Base-by-base conservation (phyloP, 352 stramenopile species). In the Phytophthora parvispora region DNA sequence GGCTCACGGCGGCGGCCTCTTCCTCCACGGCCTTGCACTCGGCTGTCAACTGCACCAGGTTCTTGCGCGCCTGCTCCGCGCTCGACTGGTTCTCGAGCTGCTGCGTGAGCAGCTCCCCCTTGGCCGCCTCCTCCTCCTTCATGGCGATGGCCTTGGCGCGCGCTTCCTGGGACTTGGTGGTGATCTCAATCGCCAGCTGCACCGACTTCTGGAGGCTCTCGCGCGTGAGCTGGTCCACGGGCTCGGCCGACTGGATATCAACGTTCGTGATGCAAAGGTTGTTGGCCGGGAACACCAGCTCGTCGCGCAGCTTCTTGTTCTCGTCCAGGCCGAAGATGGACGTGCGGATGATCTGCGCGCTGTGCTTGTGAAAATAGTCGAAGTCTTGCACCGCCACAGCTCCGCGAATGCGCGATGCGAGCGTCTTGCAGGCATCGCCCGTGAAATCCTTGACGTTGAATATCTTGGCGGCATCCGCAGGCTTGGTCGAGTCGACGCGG, bases 391-490 rank as follows among this genome's bases (percentile, higher is more conserved):
- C 77, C 0, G 87, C 85, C 2, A 95, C 87, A 7, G 87, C 87
- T 25, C 87, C 87, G 18, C 87, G 87, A 22, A 95, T 93, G 4
- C 87, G 84, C 8, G 85, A 93, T 5, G 85, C 87, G 6, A 95
- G 72, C 6, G 87, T 93, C 69, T 95, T 95, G 68, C 87, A 95
- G 15, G 87, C 87, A 48, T 95, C 87, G 6, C 87, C 87, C 6
- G 88, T 86, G 55, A 95, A 95, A 38, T 95, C 87, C 31, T 92
- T 91, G 58, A 93, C 87, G 52, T 87, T 92, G 66, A 95, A 95
- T 2, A 95, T 77, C 53, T 91, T 92, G 31, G 85, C 77, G 3
- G 84, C 82, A 6, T 91, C 87, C 16, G 40, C 70, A 52, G 80
- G 70, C 43, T 91, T 81, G 8, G 75, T 64, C 12, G 72, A 67